Evolutionary conservation across 768 basidiomycete species (phyloP), one percentile per base, ranked within the genome.

Genomic region (Leucosporidium scottii): DNA sequence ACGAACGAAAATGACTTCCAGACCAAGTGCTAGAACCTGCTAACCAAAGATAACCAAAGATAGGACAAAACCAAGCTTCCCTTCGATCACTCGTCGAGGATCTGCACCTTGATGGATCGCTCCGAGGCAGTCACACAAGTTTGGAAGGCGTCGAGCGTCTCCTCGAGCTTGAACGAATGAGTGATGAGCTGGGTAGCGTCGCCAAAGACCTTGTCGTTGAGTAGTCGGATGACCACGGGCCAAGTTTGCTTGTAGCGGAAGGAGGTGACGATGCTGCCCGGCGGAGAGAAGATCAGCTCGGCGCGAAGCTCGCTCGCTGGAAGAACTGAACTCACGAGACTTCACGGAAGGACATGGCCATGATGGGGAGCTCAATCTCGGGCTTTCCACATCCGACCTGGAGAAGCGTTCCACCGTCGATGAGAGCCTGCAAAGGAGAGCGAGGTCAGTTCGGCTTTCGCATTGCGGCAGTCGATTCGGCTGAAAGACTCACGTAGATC

Each of bases 131-230:
- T 55, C 5, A 55, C 53, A 44, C 68, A 70, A 21, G 64, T 70
- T 65, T 79, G 74, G 77, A 80, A 79, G 8, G 79, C 79, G 44
- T 78, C 72, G 28, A 77, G 74, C 18, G 79, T 78, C n/a, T 78
- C 58, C 48, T 74, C 73, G 27, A 80, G 73, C 47, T 73, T 48
- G 77, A 78, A 79, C 15, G 78, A 75, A 62, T 80, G 79, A 0
- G 79, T 79, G 36, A 80, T 79, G 30, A 80, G 71, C 47, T 34
- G 20, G 0, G 27, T n/a, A 9, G 36, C 39, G 48, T 71, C 50
- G 12, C 68, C 67, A 54, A 71, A 61, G 18, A 71, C 44, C 15
- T 66, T 66, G 30, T 50, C 30, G 6, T 30, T 36, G 39, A 67
- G 59, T 23, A 71, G 64, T 25, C 79, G 73, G 61, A 80, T 76